Evolutionary conservation across 2,329 filamentous ascomycete genomes (phyloP), one percentile per base, ranked within the genome.

Genomic region (Pseudocercospora fijiensis): DNA sequence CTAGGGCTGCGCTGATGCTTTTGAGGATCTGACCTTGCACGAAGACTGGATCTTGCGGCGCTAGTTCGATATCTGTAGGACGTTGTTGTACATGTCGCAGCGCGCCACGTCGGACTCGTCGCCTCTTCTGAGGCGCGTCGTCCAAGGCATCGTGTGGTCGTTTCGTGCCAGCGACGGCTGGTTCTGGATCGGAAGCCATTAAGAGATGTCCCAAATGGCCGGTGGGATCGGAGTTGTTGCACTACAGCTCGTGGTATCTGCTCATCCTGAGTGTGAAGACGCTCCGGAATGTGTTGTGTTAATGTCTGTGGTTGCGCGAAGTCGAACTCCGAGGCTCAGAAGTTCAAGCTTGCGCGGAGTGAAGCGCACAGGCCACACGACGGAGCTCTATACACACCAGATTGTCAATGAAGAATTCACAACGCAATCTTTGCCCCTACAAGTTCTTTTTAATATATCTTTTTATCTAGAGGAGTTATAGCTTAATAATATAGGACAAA

Each of bases 11-110:
- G 24, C 81, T 79, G 66, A 88, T 84, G 49, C 83, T 82, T 67
- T 84, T 81, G 55, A 81, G 77, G 64, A 88, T 77, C 69, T 87
- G 79, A 16, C 80, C 77, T 69, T 86, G 81, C 62, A 85, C 79
- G 61, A 83, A 81, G 57, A 79, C 76, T 47, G 83, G 82, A 75
- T 85, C 81, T 67, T 83, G 76, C 64, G 72, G 73, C 68, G 78
- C 77, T 18, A 71, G 70, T 65, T 77, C 75, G 51, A 73, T 70
- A 45, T 70, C 56, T 8, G 65, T 28, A 10, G 75, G 75, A 28
- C 69, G 59, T 11, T 57, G 63, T 57, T 76, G 74, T 16, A 69
- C 65, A 63, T 73, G 68, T 18, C 65, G 67, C 16, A 73, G 65
- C 27, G 56, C 57, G 63, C 37, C 37, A 41, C 70, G 72, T 7